A percentile compares a stretch with the other conserved stretches of the same genome.
Conservation (phyloP, 495 filamentous ascomycete genomes). For the Hypoxylon rickii region DNA sequence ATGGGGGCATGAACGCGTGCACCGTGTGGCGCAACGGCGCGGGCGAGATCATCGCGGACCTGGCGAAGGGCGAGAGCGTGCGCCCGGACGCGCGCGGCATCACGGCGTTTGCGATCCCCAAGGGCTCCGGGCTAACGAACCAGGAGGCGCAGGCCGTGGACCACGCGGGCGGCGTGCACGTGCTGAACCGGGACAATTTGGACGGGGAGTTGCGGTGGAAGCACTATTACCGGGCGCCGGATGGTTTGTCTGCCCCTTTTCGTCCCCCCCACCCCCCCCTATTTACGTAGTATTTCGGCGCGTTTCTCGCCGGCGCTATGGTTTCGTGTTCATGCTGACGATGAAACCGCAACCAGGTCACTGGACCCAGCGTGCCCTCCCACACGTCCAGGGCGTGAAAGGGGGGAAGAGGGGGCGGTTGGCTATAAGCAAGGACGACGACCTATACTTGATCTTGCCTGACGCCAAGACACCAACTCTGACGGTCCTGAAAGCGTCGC, state of each 20-base stretch:
- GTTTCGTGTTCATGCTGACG: neutral
- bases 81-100: slow-evolving; percentile 42
- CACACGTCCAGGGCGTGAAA: slow-evolving; percentile 30
- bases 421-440: slow-evolving; percentile 40
- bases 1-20: slow-evolving; percentile 34
- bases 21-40: slow-evolving; percentile 46
- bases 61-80: slow-evolving; percentile 42
- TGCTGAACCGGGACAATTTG: slow-evolving; percentile 48
- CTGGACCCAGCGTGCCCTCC: slow-evolving; percentile 39
- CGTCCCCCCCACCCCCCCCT: neutral
- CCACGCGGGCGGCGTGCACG: slow-evolving; percentile 48
- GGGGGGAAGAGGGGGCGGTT: slow-evolving; percentile 44
- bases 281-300: neutral
- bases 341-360: slow-evolving; percentile 17
- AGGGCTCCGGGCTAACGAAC: slow-evolving; percentile 48
- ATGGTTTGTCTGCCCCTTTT: slow-evolving; percentile 37
- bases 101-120: slow-evolving; percentile 46
- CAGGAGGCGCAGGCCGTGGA: slow-evolving; percentile 56
- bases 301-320: neutral
- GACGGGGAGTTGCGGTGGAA: slow-evolving; percentile 47
- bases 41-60: slow-evolving; percentile 39
- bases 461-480: slow-evolving; percentile 31
- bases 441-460: slow-evolving; percentile 46
- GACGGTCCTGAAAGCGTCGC: slow-evolving; percentile 40
- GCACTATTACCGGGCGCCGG: slow-evolving; percentile 49